Conservation (phyloP, 305 asterid genomes). For the Petunia hybrid region DNA sequence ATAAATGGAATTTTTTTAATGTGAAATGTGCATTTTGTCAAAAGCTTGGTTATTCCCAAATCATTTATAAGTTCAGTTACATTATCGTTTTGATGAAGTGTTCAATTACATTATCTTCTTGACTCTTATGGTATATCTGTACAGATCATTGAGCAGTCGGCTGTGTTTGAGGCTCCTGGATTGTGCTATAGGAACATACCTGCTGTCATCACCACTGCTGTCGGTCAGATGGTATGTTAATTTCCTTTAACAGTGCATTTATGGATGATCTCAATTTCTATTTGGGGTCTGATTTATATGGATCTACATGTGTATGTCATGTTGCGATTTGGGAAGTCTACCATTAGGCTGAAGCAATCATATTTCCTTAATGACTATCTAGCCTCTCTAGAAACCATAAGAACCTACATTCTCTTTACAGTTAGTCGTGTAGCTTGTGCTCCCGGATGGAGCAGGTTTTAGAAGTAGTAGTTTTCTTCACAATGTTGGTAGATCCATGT, state of each 20-base stretch:
- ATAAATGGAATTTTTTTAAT: not conserved
- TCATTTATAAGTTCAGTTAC: not conserved
- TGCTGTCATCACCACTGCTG: conserved; percentile 69
- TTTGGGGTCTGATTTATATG: not conserved
- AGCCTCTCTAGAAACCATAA: not conserved
- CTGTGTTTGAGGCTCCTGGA: conserved; percentile 64
- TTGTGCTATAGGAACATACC: conserved; percentile 60
- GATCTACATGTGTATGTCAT: conserved; percentile 2
- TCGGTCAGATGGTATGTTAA: conserved; percentile 81
- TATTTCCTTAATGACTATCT: not conserved
- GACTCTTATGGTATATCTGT: conserved; percentile 11
- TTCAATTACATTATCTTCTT: not conserved
- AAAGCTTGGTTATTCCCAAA: not conserved
- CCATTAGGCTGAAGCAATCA: not conserved
- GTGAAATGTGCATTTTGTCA: not conserved
- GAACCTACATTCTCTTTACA: conserved; percentile 3
- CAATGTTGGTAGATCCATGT: conserved; percentile 1
- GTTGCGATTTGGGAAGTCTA: not conserved
- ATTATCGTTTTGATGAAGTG: too few species aligned
- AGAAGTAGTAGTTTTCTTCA: not conserved
- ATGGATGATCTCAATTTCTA: conserved; percentile 7
- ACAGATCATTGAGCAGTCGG: conserved; percentile 84
- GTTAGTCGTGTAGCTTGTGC: not conserved
- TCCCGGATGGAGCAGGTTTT: not conserved
- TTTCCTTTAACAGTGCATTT: conserved; percentile 10